Evolutionary conservation across 2,329 filamentous ascomycete species (phyloP).

Genomic region (Fusarium stilboides): DNA sequence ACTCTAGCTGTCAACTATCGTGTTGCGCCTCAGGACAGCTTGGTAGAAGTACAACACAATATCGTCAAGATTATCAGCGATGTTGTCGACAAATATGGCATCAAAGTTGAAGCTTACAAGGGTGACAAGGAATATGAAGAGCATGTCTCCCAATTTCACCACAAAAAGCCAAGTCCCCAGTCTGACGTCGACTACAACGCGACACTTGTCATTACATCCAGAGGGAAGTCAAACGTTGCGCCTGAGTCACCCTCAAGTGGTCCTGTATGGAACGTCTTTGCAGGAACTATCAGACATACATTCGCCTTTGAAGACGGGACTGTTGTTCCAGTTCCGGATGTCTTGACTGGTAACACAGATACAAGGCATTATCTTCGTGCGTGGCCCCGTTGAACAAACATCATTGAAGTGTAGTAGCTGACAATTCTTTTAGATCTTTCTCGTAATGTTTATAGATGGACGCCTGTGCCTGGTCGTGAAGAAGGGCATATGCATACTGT

Average conservation of each 20-base stretch:
- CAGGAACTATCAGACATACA: conserved; percentile 64
- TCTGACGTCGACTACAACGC: not conserved
- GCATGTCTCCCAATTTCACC: not conserved
- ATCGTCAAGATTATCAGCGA: conserved; percentile 64
- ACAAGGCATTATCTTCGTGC: conserved; percentile 60
- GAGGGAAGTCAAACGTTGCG: conserved; percentile 50
- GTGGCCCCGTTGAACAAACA: conserved; percentile 4
- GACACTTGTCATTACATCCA: not conserved
- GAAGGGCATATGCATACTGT: conserved; percentile 59
- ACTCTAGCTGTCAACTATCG: conserved; percentile 73
- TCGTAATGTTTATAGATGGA: conserved; percentile 61
- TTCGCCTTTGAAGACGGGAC: conserved; percentile 63
- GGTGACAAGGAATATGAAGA: conserved; percentile 56
- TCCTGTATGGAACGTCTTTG: conserved; percentile 63
- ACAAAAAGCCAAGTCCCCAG: not conserved
- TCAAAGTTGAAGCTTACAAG: conserved; percentile 59
- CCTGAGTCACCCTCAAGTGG: conserved; percentile 70
- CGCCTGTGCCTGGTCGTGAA: conserved; percentile 52
- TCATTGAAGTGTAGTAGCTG: not conserved
- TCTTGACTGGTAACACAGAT: conserved; percentile 62
- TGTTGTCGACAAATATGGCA: conserved; percentile 69
- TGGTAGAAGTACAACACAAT: conserved; percentile 65
- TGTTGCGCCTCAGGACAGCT: conserved; percentile 69
- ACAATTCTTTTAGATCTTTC: conserved; percentile 46
- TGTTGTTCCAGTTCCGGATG: conserved; percentile 66